Evolutionary conservation across 2,329 filamentous ascomycete genomes (phyloP).

Genomic region (Talaromyces sp.): DNA sequence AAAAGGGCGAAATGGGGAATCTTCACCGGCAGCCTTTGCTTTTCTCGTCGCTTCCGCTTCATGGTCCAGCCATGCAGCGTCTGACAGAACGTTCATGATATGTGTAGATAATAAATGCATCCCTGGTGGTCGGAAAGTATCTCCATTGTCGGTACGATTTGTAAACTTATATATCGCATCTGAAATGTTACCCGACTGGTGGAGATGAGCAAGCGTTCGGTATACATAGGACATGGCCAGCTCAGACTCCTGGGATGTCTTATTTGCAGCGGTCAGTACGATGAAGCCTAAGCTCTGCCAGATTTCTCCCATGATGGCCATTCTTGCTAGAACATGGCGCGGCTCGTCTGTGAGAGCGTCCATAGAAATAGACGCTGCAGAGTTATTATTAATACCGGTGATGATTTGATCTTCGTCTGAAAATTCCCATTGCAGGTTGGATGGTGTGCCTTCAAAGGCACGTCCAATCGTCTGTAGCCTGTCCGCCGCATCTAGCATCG

Average conservation of each 20-base stretch:
- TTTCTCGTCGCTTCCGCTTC: conserved; percentile 38
- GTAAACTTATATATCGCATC: conserved; percentile 43
- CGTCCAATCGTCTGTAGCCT: conserved; percentile 21
- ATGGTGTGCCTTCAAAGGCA: conserved; percentile 24
- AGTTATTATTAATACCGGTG: not conserved
- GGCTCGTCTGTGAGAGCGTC: conserved; percentile 29
- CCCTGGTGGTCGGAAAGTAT: conserved; percentile 40
- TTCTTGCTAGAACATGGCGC: conserved; percentile 24
- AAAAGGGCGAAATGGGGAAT: conserved; percentile 38
- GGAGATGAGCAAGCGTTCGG: conserved; percentile 44
- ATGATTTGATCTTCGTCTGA: conserved; percentile 14
- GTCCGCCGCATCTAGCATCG: conserved; percentile 39
- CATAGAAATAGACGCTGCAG: conserved; percentile 13
- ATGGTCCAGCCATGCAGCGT: conserved; percentile 45
- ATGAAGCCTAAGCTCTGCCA: conserved; percentile 41
- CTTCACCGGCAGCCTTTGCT: conserved; percentile 36
- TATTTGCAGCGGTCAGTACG: conserved; percentile 42
- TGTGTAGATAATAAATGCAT: conserved; percentile 43
- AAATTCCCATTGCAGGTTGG: conserved; percentile 30
- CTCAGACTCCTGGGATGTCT: conserved; percentile 32
- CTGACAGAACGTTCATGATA: conserved; percentile 48
- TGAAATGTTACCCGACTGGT: conserved; percentile 44
- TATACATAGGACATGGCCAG: conserved; percentile 45
- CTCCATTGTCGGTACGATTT: conserved; percentile 27
- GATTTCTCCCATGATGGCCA: conserved; percentile 35